phyloP scores from a whole-genome alignment of 805 yeast genomes.

The Candida methanosorbosa region DNA sequence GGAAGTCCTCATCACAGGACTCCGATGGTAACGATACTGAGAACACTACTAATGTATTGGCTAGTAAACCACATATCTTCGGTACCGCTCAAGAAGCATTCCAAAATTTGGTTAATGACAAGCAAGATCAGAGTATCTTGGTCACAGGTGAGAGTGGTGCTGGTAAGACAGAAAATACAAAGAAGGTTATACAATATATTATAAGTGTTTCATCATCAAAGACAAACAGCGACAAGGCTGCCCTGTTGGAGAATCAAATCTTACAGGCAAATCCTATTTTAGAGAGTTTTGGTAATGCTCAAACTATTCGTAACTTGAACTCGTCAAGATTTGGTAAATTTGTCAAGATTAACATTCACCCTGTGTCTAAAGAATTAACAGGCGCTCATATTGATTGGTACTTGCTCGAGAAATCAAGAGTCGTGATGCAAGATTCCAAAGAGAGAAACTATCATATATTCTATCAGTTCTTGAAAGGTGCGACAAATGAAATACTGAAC shows the following conservation, averaged over 20 bases:
- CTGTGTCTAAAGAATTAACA: conserved; percentile 47
- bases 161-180: conserved; percentile 96
- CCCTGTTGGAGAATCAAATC: conserved; percentile 72
- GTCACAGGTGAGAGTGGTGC: conserved; percentile 99
- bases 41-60: conserved; percentile 13
- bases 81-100: conserved; percentile 85
- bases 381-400: conserved; percentile 97
- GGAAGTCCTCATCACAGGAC: conserved; percentile 11
- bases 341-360: conserved; percentile 71
- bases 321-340: conserved; percentile 97
- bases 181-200: conserved; percentile 85
- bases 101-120: conserved; percentile 58
- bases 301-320: conserved; percentile 87
- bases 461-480: conserved; percentile 76
- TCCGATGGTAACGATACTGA: conserved; percentile 28
- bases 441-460: conserved; percentile 94
- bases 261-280: conserved; percentile 91
- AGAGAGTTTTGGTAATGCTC: conserved; percentile 96
- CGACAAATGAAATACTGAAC: conserved; percentile 38
- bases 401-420: conserved; percentile 86
- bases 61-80: conserved; percentile 74
- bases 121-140: conserved; percentile 77
- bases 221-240: conserved; percentile 14
- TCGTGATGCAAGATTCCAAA: conserved; percentile 58
- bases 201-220: conserved; percentile 55